Conservation (phyloP, 768 basidiomycete genomes). For the Lactarius tabidus region DNA sequence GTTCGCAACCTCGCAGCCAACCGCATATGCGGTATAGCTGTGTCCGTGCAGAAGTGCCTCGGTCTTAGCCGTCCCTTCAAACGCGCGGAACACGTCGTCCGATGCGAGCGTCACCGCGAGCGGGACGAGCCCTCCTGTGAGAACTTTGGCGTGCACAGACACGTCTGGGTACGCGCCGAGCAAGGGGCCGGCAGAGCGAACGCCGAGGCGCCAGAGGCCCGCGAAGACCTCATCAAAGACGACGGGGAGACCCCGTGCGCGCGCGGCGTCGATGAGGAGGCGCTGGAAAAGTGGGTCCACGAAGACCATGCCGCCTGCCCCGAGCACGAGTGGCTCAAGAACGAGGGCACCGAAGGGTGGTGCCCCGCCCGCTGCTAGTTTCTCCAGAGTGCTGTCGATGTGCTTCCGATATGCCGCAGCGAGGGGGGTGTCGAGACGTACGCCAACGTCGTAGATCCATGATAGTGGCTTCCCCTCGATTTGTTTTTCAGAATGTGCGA, state of each 20-base stretch:
- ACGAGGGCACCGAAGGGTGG: constrained; percentile 68
- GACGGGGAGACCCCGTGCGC: constrained; percentile 76
- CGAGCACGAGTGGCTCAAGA: constrained; percentile 89
- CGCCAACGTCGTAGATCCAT: constrained; percentile 65
- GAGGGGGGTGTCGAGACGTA: constrained; percentile 55
- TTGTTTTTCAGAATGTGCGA: constrained; percentile 28
- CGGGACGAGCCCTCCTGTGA: constrained; percentile 90
- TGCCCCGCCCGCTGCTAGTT: constrained; percentile 39
- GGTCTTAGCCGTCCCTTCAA: constrained; percentile 69
- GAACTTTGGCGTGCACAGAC: constrained; percentile 86
- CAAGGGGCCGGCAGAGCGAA: constrained; percentile 57
- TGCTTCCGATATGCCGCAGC: constrained; percentile 59
- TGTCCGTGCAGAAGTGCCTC: constrained; percentile 91
- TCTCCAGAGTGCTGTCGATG: constrained; percentile 49
- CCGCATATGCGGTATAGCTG: constrained; percentile 90
- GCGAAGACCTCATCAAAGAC: constrained; percentile 96
- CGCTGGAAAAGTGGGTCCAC: constrained; percentile 97
- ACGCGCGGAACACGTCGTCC: constrained; percentile 74
- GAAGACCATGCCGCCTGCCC: constrained; percentile 96
- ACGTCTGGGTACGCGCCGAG: constrained; percentile 82
- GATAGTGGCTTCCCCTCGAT: constrained; percentile 45
- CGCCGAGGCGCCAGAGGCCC: constrained; percentile 84
- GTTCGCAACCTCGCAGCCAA: constrained; percentile 90
- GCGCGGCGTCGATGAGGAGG: constrained; percentile 75
- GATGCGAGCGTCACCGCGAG: constrained; percentile 82